Percentiles rank a stretch among this genome's conserved stretches.
Evolutionary conservation across 106 monocot genomes (phyloP).

Genomic region (Allium fistulosum): DNA sequence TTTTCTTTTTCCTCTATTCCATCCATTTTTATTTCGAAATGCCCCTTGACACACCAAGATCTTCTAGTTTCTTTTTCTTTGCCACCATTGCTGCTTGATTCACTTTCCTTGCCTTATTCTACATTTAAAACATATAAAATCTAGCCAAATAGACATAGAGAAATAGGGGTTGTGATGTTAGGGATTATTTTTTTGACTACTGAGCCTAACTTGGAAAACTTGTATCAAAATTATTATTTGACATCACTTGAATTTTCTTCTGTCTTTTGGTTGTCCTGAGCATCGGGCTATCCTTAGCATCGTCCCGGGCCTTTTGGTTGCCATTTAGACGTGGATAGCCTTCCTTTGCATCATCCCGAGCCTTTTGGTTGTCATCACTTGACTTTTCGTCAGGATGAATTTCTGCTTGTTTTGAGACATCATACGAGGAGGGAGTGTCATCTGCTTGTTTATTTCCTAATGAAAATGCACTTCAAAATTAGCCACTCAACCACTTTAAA

Average conservation of each 20-base stretch:
- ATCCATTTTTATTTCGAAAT: conserved; percentile 94
- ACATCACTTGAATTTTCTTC: no score
- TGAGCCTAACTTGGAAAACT: not conserved
- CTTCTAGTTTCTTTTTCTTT: conserved; percentile 74
- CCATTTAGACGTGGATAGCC: conserved; percentile 61
- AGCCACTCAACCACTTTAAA: no score
- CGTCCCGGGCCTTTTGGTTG: no score
- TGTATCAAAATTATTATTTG: no score
- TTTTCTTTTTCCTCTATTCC: conserved; percentile 94
- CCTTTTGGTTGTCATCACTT: conserved; percentile 11
- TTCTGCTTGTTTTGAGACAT: conserved; percentile 18
- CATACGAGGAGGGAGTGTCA: conserved; percentile 10
- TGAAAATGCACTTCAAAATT: not conserved
- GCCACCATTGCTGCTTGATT: conserved; percentile 88
- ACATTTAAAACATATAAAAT: not conserved
- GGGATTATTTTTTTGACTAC: no score
- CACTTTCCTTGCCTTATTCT: conserved; percentile 94
- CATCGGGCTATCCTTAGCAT: no score
- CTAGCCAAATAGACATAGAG: not conserved
- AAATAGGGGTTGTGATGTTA: no score
- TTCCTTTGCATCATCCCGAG: conserved; percentile 27
- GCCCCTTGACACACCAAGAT: conserved; percentile 70
- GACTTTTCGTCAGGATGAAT: conserved; percentile 10
- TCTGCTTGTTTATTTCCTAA: conserved; percentile 23
- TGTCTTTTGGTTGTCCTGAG: no score